These are phyloP conservation scores for Yamadazyma pseudoaaseri DNA, from an alignment of 1,139 yeast species.

Conservation along the genomic window DNA sequence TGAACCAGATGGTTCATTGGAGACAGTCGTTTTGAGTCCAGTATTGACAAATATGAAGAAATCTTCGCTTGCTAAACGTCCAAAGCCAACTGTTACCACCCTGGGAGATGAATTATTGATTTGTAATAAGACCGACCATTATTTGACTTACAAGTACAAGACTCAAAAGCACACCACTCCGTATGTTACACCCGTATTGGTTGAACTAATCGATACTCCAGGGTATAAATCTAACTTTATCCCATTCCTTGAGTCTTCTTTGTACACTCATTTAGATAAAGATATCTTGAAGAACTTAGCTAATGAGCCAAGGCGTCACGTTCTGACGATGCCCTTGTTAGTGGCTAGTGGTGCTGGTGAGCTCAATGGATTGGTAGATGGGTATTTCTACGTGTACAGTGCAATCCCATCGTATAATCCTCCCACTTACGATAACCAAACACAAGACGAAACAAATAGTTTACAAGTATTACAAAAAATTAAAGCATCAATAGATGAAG, in stretches of 20 bases:
- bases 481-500: constrained; percentile 54
- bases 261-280: constrained; percentile 59
- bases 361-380: constrained; percentile 70
- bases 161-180: constrained; percentile 30
- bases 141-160: constrained; percentile 19
- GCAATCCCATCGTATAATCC: constrained; percentile 61
- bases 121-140: constrained; percentile 23
- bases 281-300: constrained; percentile 62
- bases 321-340: constrained; percentile 62
- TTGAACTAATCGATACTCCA: constrained; percentile 74
- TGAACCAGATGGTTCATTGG: constrained; percentile 2
- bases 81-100: constrained; percentile 14
- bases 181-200: constrained; percentile 53
- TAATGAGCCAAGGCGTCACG: constrained; percentile 62
- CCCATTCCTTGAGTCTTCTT: constrained; percentile 71
- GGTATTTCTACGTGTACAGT: constrained; percentile 66
- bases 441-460: constrained; percentile 11
- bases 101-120: constrained; percentile 11
- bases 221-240: constrained; percentile 67
- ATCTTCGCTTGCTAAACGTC: constrained; percentile 11
- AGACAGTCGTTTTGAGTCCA: constrained; percentile 25
- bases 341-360: constrained; percentile 81
- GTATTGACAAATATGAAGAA: constrained; percentile 18
- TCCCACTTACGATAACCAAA: constrained; percentile 38
- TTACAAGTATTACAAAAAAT: constrained; percentile 44